phyloP scores from a whole-genome alignment of 192 early-diverging fungal species.

The Rhizophagus prolifer region DNA sequence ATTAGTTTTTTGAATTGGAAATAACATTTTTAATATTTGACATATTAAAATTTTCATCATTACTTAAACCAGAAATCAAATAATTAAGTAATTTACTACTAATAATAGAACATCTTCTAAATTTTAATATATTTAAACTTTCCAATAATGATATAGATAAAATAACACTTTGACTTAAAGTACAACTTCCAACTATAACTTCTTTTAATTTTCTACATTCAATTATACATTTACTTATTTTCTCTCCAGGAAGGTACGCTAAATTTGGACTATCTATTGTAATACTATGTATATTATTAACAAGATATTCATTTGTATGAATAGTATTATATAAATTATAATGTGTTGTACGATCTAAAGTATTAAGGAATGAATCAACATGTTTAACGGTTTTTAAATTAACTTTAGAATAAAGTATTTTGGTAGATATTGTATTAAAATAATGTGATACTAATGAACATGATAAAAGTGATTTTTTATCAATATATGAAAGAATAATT shows the following conservation, averaged over 20 bases:
- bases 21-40: neutral
- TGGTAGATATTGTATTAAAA: neutral
- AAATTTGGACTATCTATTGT: neutral
- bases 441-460: neutral
- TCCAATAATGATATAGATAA: neutral
- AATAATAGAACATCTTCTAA: neutral
- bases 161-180: neutral
- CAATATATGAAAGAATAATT: neutral
- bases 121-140: neutral
- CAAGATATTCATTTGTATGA: neutral
- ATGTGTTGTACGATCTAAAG: neutral
- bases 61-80: neutral
- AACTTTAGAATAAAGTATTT: neutral
- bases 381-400: neutral
- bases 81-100: neutral
- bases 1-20: neutral
- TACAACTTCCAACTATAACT: neutral
- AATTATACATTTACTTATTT: neutral
- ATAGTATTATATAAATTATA: neutral
- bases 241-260: neutral
- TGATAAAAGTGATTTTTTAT: neutral
- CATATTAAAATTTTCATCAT: neutral
- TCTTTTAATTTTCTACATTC: neutral
- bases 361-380: neutral
- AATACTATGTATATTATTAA: neutral